Conservation (phyloP, 2,329 filamentous ascomycete genomes). For the Didymella pomorum region DNA sequence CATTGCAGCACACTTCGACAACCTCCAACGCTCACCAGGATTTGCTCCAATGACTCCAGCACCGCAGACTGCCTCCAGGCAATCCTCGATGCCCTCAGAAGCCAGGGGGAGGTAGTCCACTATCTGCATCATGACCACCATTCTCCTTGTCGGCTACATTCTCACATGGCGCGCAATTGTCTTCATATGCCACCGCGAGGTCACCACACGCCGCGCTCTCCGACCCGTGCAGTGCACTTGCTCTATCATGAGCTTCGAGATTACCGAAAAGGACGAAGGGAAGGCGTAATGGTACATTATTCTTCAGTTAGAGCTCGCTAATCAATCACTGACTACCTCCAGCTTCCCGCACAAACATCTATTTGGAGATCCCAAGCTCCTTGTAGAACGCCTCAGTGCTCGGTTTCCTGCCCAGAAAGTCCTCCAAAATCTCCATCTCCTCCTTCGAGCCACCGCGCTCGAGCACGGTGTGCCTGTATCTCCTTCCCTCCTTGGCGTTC, state of each 20-base stretch:
- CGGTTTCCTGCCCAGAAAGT: constrained; percentile 79
- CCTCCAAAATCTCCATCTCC: constrained; percentile 80
- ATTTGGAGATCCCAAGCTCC: constrained; percentile 67
- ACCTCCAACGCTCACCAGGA: too few species aligned
- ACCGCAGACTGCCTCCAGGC: too few species aligned
- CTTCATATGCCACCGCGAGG: too few species aligned
- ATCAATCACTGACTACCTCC: neutral
- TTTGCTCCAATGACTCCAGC: too few species aligned
- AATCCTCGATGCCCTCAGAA: too few species aligned
- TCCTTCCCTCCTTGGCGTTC: constrained; percentile 74
- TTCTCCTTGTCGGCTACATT: too few species aligned
- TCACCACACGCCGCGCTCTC: too few species aligned
- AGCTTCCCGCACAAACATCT: neutral
- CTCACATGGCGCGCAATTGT: too few species aligned
- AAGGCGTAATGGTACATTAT: neutral
- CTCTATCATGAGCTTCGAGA: neutral
- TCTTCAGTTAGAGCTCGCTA: neutral
- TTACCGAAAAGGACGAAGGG: neutral
- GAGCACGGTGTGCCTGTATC: constrained; percentile 80
- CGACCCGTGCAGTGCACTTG: too few species aligned
- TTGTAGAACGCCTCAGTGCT: constrained; percentile 81
- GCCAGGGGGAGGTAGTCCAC: too few species aligned
- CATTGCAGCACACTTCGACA: too few species aligned
- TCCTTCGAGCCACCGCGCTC: constrained; percentile 80
- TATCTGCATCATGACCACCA: too few species aligned